phyloP scores from a whole-genome alignment of 2,329 filamentous ascomycete genomes.

The Botrytis cinerea region DNA sequence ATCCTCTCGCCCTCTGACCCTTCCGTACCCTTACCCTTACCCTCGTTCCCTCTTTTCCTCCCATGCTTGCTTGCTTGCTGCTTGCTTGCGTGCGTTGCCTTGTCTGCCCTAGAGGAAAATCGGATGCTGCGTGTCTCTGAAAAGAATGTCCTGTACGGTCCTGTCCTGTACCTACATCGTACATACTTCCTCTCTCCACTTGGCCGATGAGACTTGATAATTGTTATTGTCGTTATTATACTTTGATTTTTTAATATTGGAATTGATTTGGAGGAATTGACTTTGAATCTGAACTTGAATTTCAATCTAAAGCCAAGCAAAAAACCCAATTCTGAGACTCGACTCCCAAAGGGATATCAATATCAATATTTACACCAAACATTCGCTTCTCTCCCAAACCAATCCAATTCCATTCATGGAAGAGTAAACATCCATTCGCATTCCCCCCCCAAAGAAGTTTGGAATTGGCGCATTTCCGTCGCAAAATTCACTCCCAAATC shows the following conservation, averaged over 20 bases:
- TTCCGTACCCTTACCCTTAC: no score
- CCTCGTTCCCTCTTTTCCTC: not conserved
- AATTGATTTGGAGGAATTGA: not conserved
- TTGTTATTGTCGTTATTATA: not conserved
- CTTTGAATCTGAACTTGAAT: not conserved
- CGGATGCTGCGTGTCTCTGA: not conserved
- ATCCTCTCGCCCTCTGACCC: no score
- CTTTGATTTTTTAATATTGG: not conserved
- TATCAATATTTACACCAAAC: constrained; percentile 3
- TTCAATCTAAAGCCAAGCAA: not conserved
- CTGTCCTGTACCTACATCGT: not conserved
- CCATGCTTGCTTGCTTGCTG: not conserved
- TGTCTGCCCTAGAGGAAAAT: not conserved
- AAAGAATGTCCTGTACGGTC: not conserved
- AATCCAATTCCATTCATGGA: constrained; percentile 16
- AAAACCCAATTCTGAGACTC: not conserved
- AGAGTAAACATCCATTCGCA: constrained; percentile 18
- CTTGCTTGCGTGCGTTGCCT: not conserved
- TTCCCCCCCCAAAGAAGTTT: constrained; percentile 6
- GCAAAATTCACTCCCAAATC: constrained; percentile 28
- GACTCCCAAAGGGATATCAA: not conserved
- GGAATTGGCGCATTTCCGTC: constrained; percentile 24
- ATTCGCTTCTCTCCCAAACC: not conserved
- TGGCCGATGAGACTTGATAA: not conserved
- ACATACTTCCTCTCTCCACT: constrained; percentile 3